Evolutionary conservation across 2,329 filamentous ascomycete species (phyloP).

Genomic region (Alternaria sp.): DNA sequence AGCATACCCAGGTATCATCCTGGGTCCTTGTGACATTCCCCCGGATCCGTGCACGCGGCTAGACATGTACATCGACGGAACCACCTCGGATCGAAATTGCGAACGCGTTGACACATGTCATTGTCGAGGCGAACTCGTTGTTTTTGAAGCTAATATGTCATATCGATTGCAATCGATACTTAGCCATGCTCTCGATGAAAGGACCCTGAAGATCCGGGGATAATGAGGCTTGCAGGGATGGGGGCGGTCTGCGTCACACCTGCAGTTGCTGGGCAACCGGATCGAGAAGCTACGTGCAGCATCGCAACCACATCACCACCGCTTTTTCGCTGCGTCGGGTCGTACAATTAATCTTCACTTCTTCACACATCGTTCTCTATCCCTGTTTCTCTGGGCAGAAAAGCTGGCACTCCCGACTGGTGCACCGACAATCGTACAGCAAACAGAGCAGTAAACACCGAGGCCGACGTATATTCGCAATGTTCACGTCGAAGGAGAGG

Average conservation of each 20-base stretch:
- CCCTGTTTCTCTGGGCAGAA: background rate
- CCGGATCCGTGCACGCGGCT: background rate
- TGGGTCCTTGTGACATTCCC: background rate
- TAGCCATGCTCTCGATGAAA: background rate
- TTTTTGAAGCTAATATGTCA: background rate
- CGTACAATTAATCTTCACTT: constrained; percentile 11
- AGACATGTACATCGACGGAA: background rate
- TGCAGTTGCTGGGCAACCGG: constrained; percentile 35
- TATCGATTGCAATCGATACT: background rate
- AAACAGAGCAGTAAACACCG: constrained; percentile 24
- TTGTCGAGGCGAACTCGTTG: background rate
- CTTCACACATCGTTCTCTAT: constrained; percentile 2
- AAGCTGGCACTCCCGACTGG: background rate
- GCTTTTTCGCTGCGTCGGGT: constrained; percentile 26
- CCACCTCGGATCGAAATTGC: constrained; percentile 1
- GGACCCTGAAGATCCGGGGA: constrained; percentile 11
- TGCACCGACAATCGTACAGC: background rate
- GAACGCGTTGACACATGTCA: constrained; percentile 1
- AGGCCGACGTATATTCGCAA: constrained; percentile 20
- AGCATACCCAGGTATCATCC: background rate
- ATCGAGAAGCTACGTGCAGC: constrained; percentile 31
- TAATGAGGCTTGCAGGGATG: constrained; percentile 22
- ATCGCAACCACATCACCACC: constrained; percentile 40
- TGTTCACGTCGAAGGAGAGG: constrained; percentile 44
- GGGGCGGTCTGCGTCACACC: constrained; percentile 28